Base-by-base conservation (phyloP, 176 grass and related monocot genomes). In the Lolium rigidum region DNA sequence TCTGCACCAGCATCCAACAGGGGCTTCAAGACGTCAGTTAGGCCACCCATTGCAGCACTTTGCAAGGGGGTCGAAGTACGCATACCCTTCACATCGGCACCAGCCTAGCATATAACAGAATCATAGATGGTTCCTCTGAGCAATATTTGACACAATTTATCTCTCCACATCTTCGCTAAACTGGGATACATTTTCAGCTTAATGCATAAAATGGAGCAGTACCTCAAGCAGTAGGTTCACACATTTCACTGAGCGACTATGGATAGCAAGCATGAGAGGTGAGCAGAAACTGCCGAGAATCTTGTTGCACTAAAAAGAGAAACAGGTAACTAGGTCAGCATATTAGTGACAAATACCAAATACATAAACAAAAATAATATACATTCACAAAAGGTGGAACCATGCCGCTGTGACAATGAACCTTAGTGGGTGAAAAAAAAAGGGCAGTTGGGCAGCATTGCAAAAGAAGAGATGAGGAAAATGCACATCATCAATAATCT, bases 1-100 rank as follows among this genome's bases (percentile, higher is more conserved):
- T 63, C 60, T 63, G 60, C 60, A 10, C 60, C 60, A 63, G 60
- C 60, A 63, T 63, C 60, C 60, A 63, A 25, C 13, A 63, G 60
- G 60, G 22, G 24, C 60, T 63, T 63, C 1, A 63, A 12, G 60
- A 25, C 60, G 21, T 63, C 60, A 63, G 60, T 63, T 63, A 63
- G 60, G 22, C 60, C 60, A 63, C 1, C 10, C 25, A 3, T 13
- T 63, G 3, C 60, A 63, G 60, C 60, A 63, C 1, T n/a, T 63
- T 5, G 21, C 60, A 63, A 63, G 60, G 60, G 60, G 22, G 10
- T 63, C 22, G 12, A 0, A 63, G 11, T 2, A 63, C 10, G 22
- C 9, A 11, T 26, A 26, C 60, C 60, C 22, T 63, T 63, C 60
- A 63, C 60, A 20, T 63, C 60, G 9, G 60, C 21, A 25, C 60